Evolutionary conservation across 345 rosid species (phyloP).

Genomic region (Ceriops tagal): DNA sequence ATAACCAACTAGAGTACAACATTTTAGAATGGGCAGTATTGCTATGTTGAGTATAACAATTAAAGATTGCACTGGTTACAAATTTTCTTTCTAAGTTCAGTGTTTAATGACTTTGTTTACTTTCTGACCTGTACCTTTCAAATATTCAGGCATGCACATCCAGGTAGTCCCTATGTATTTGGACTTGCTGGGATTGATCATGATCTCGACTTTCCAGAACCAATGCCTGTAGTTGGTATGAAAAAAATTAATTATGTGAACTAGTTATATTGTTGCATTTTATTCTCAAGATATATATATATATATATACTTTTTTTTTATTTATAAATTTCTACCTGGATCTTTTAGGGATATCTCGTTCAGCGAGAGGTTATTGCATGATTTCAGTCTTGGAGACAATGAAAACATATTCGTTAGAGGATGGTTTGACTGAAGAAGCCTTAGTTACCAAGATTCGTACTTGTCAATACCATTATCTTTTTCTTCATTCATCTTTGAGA

Average conservation of each 20-base stretch:
- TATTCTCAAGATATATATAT: background rate
- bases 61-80: background rate
- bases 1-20: too few relatives aligned
- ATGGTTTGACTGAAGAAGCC: constrained; percentile 94
- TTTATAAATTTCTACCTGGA: constrained; percentile 10
- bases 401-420: constrained; percentile 89
- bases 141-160: constrained; percentile 91
- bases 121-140: constrained; percentile 42
- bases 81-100: background rate
- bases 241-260: background rate
- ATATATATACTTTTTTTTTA: background rate
- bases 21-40: too few relatives aligned
- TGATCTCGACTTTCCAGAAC: constrained; percentile 97
- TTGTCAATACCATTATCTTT: constrained; percentile 79
- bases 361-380: constrained; percentile 89
- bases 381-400: constrained; percentile 74
- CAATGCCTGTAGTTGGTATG: constrained; percentile 95
- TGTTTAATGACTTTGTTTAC: background rate
- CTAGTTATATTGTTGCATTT: background rate
- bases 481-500: constrained; percentile 73
- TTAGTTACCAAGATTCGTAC: constrained; percentile 87
- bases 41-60: background rate
- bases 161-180: constrained; percentile 97
- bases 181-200: constrained; percentile 97
- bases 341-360: constrained; percentile 69